A percentile compares a stretch with the other conserved stretches of the same genome.
phyloP scores from a whole-genome alignment of 306 rosid species.

The Oemleria cerasiformis region DNA sequence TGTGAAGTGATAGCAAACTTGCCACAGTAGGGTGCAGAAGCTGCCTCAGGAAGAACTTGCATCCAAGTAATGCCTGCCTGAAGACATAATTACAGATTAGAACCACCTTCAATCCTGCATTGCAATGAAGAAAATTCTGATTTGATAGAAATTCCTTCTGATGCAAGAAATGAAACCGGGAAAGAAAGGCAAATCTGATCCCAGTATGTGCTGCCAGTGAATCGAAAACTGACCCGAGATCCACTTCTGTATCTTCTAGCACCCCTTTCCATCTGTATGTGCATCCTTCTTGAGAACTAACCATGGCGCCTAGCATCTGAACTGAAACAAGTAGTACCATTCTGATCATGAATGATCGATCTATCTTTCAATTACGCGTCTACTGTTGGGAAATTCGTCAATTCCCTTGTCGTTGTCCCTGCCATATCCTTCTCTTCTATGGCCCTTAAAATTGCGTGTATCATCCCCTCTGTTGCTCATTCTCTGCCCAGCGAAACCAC shows the following conservation, averaged over 20 bases:
- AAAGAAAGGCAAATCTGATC: neutral
- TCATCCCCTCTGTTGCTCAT: conserved; percentile 33
- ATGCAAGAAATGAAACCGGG: neutral
- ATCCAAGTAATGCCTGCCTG: neutral
- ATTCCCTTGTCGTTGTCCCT: conserved; percentile 35
- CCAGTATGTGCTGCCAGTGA: neutral
- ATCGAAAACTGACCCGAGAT: neutral
- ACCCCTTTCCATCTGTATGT: neutral
- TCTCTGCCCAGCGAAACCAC: conserved; percentile 19
- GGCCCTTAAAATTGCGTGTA: conserved; percentile 23
- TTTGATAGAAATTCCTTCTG: neutral
- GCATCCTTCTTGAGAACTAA: neutral
- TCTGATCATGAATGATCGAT: neutral
- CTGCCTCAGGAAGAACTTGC: neutral
- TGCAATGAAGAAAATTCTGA: neutral
- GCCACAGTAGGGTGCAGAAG: neutral
- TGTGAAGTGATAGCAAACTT: neutral
- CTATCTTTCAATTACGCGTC: conserved; percentile 83
- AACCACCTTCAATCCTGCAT: neutral
- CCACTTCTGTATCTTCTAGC: neutral
- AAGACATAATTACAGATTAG: neutral
- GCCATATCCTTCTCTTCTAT: conserved; percentile 32
- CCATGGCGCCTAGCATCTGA: neutral
- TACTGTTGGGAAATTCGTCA: conserved; percentile 60
- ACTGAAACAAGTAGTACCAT: neutral